phyloP scores from a whole-genome alignment of 345 rosid genomes.

The Durio zibethinus region DNA sequence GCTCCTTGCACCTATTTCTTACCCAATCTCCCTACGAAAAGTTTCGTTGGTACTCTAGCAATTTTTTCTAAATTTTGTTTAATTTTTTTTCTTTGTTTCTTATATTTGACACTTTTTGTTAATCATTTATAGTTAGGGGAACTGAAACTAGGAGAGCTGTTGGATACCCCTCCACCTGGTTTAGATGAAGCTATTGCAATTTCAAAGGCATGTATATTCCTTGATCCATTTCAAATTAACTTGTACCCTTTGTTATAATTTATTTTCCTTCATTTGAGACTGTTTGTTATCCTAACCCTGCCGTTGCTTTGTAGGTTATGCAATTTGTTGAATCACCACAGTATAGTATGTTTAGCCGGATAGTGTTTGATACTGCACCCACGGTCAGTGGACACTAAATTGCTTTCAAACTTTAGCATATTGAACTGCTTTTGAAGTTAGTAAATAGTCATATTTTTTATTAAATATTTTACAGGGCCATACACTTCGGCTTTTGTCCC shows the following conservation, averaged over 20 bases:
- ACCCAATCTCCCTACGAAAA: background rate
- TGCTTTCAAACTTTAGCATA: background rate
- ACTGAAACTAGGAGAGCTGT: slow-evolving; percentile 64
- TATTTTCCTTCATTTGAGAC: background rate
- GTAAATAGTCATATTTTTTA: slow-evolving; percentile 7
- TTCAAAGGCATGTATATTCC: slow-evolving; percentile 51
- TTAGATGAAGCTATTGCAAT: slow-evolving; percentile 69
- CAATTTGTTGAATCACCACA: slow-evolving; percentile 62
- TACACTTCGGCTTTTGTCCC: slow-evolving; percentile 74
- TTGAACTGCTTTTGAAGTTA: slow-evolving; percentile 5
- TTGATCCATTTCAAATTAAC: background rate
- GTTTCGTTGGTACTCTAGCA: background rate
- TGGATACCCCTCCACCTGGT: slow-evolving; percentile 75
- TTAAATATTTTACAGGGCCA: slow-evolving; percentile 54
- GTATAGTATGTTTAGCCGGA: slow-evolving; percentile 59
- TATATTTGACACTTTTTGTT: background rate
- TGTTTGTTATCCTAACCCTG: background rate
- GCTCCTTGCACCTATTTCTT: background rate
- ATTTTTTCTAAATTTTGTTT: background rate
- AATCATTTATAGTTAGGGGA: slow-evolving; percentile 51
- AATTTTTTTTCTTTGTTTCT: background rate
- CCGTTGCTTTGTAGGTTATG: slow-evolving; percentile 53
- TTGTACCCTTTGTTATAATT: background rate
- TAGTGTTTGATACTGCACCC: slow-evolving; percentile 79
- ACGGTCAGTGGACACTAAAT: slow-evolving; percentile 44